phyloP scores from a whole-genome alignment of 2,329 filamentous ascomycete species.

The Cytospora mali region DNA sequence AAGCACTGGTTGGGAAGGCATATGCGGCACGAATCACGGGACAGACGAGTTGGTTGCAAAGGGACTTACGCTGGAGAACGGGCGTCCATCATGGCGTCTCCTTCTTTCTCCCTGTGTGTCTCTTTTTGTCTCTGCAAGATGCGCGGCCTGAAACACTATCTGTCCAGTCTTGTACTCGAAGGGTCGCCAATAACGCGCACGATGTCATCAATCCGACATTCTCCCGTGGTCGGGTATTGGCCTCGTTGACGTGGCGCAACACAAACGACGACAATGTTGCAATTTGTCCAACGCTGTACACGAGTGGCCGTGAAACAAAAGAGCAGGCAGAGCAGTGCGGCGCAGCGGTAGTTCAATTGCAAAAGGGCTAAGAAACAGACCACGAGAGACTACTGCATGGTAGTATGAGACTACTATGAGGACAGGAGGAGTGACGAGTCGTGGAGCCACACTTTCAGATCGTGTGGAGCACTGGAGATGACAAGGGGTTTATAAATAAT shows the following conservation, averaged over 20 bases:
- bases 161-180: background rate
- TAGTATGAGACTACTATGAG: background rate
- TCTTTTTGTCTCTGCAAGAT: background rate
- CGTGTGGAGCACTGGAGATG: conserved; percentile 1
- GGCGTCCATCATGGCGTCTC: conserved; percentile 21
- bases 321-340: background rate
- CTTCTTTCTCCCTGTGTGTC: background rate
- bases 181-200: background rate
- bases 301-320: background rate
- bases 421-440: background rate
- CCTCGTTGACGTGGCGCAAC: background rate
- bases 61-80: conserved; percentile 24
- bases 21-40: conserved; percentile 8
- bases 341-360: background rate
- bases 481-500: conserved; percentile 1
- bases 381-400: background rate
- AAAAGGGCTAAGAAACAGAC: background rate
- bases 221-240: background rate
- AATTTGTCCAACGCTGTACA: background rate
- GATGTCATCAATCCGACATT: background rate
- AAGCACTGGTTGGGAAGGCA: conserved; percentile 8
- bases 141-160: background rate
- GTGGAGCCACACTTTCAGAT: background rate
- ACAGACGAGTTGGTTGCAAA: background rate
- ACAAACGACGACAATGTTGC: background rate